phyloP scores from a whole-genome alignment of 2,329 filamentous ascomycete genomes.

The Calonectria fujianensis region DNA sequence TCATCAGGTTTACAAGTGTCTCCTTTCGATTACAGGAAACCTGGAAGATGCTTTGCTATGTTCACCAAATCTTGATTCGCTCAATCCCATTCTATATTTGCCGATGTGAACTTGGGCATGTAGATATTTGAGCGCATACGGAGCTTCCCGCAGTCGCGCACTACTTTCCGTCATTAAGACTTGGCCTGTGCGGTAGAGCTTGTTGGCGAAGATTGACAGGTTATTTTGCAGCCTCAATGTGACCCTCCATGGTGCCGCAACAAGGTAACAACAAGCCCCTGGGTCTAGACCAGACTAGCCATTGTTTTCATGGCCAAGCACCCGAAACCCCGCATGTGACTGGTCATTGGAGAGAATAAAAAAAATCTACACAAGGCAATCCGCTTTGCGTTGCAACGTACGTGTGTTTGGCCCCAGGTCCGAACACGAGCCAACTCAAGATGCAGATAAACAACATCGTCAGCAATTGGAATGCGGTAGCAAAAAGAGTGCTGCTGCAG shows the following conservation, averaged over 20 bases:
- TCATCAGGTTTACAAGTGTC: too few species aligned
- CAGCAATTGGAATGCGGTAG: not conserved
- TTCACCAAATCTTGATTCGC: not conserved
- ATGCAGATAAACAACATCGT: not conserved
- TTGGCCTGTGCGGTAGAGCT: not conserved
- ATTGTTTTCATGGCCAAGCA: not conserved
- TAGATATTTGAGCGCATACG: not conserved
- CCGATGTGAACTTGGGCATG: too few species aligned
- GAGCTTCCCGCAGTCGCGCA: not conserved
- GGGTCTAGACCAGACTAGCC: not conserved
- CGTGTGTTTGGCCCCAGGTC: not conserved
- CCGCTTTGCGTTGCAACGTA: not conserved
- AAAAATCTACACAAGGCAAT: not conserved
- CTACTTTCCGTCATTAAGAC: not conserved
- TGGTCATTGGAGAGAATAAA: slow-evolving; percentile 1
- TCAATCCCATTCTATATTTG: not conserved
- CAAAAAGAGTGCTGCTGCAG: not conserved
- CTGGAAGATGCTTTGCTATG: too few species aligned
- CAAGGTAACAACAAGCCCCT: not conserved
- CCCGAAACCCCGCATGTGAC: slow-evolving; percentile 27
- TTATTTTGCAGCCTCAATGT: not conserved
- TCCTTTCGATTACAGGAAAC: not conserved
- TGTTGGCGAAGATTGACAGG: not conserved
- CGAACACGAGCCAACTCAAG: not conserved
- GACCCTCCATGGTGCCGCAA: slow-evolving; percentile 4